A percentile compares a stretch with the other conserved stretches of the same genome.
Conservation (phyloP, 2,329 filamentous ascomycete species). For the Aotearoamyces nothofagi region DNA sequence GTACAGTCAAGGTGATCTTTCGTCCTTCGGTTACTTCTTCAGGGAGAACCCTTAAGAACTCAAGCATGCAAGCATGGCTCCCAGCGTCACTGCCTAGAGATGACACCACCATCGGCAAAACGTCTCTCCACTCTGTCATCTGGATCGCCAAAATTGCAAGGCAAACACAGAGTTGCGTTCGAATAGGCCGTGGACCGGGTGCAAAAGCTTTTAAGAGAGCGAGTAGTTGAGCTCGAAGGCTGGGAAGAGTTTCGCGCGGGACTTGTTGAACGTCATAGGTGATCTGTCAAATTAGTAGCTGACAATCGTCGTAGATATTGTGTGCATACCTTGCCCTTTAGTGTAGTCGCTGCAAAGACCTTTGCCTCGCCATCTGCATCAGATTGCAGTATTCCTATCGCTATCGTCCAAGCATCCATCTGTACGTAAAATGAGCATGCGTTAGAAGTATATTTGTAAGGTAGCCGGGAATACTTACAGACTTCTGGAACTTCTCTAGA, state of each 20-base stretch:
- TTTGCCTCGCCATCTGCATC: slow-evolving; percentile 71
- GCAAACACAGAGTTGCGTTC: slow-evolving; percentile 89
- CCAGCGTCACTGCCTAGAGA: slow-evolving; percentile 62
- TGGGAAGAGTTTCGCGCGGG: slow-evolving; percentile 55
- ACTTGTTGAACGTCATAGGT: slow-evolving; percentile 92
- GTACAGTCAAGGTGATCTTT: slow-evolving; percentile 98
- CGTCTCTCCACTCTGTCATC: slow-evolving; percentile 92
- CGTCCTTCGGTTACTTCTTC: slow-evolving; percentile 98
- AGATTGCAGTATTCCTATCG: slow-evolving; percentile 74
- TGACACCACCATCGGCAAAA: slow-evolving; percentile 66
- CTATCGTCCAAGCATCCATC: slow-evolving; percentile 83
- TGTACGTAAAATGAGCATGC: slow-evolving; percentile 22
- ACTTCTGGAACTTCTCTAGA: slow-evolving; percentile 94
- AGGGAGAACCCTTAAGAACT: slow-evolving; percentile 91
- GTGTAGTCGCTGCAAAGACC: slow-evolving; percentile 87
- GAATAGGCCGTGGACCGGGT: slow-evolving; percentile 66
- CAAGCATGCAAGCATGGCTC: slow-evolving; percentile 76
- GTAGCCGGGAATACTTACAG: slow-evolving; percentile 40
- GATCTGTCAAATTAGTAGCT: slow-evolving; percentile 44
- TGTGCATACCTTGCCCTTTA: slow-evolving; percentile 81
- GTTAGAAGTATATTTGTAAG: slow-evolving; percentile 10
- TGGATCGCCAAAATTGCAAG: slow-evolving; percentile 90
- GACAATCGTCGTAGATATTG: not conserved
- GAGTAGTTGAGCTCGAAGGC: slow-evolving; percentile 73
- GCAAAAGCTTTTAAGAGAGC: slow-evolving; percentile 69